Percentiles rank a stretch among this genome's conserved stretches.
phyloP scores from a whole-genome alignment of 1,284 basidiomycete genomes.

The Rugosomyces carneus region DNA sequence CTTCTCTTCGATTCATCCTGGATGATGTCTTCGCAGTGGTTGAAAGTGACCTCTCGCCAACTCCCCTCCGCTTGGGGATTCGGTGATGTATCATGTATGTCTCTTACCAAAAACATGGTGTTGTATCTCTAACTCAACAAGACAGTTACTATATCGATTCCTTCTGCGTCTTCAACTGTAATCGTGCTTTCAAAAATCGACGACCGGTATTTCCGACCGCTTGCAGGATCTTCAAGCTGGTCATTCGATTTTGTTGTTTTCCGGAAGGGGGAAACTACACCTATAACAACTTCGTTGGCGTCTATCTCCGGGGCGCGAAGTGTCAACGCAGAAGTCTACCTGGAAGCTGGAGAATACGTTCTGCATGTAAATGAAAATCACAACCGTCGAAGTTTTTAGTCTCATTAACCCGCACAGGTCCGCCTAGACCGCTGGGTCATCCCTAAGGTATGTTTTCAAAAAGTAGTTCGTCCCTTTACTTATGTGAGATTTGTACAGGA shows the following conservation, averaged over 20 bases:
- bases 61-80: constrained; percentile 41
- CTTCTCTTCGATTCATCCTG: constrained; percentile 45
- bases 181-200: constrained; percentile 48
- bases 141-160: constrained; percentile 38
- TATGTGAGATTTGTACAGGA: too few relatives aligned
- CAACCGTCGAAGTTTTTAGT: too few relatives aligned
- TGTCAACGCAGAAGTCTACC: constrained; percentile 33
- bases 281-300: constrained; percentile 28
- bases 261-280: constrained; percentile 33
- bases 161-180: constrained; percentile 30
- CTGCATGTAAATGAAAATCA: constrained; percentile 34
- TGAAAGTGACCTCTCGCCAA: constrained; percentile 36
- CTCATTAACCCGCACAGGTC: constrained; percentile 27
- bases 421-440: constrained; percentile 25
- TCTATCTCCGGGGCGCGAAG: constrained; percentile 30
- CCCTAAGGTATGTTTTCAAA: constrained; percentile 9
- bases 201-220: constrained; percentile 34
- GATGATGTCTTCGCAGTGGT: constrained; percentile 49
- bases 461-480: not conserved
- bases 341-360: constrained; percentile 47
- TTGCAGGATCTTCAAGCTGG: constrained; percentile 30
- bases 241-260: constrained; percentile 42
- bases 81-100: constrained; percentile 44
- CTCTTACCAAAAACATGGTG: not conserved
- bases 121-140: not conserved